Percentiles rank a stretch among this genome's conserved stretches.
These are phyloP conservation scores for Aegilops umbellulata DNA, from an alignment of 176 grass and related monocot genomes.

Conservation along the genomic window DNA sequence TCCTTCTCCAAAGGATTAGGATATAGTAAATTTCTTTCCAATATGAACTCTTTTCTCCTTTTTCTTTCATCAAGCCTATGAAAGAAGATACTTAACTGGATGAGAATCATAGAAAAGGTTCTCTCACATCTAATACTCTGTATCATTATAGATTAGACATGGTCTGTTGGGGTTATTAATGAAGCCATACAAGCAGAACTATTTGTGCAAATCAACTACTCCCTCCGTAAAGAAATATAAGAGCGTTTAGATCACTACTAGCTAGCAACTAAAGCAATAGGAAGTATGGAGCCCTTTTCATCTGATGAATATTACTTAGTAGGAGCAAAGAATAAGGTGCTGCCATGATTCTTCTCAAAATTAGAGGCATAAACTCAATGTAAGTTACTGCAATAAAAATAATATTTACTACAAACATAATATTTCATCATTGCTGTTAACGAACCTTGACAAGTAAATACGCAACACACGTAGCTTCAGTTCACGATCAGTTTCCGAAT, in stretches of 20 bases:
- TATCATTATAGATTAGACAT: constrained; percentile 15
- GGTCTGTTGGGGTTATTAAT: neutral
- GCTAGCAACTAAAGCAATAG: neutral
- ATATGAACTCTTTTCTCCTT: constrained; percentile 95
- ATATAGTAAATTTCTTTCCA: constrained; percentile 94
- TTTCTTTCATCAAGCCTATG: constrained; percentile 98
- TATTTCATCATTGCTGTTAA: neutral
- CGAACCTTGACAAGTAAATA: constrained; percentile 92
- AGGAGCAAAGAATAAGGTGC: neutral
- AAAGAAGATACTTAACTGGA: neutral
- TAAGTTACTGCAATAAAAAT: neutral
- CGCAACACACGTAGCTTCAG: constrained; percentile 79
- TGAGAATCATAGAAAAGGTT: neutral
- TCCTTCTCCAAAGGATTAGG: constrained; percentile 88
- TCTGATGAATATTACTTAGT: neutral
- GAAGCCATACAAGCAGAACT: neutral
- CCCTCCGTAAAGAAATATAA: no score
- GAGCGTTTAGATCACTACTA: no score
- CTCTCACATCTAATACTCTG: neutral
- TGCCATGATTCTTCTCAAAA: constrained; percentile 10
- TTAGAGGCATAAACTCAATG: neutral
- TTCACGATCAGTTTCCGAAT: constrained; percentile 78
- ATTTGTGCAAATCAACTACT: neutral
- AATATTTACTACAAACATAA: neutral
- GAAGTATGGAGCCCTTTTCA: neutral